These are phyloP conservation scores for Exophiala dermatitidis DNA, from an alignment of 2,329 filamentous ascomycete genomes.

Conservation along the genomic window DNA sequence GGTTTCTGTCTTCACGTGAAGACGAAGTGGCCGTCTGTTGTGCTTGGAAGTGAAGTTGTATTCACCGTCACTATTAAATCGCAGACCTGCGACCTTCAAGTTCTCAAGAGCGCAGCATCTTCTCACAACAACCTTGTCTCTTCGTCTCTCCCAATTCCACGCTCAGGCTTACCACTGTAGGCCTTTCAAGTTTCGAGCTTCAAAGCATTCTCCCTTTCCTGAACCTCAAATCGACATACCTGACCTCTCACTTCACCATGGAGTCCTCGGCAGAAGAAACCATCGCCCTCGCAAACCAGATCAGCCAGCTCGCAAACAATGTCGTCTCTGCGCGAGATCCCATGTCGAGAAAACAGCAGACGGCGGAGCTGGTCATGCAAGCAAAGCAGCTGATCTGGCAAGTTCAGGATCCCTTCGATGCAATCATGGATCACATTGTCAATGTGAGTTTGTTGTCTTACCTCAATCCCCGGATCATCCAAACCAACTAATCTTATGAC, in stretches of 20 bases:
- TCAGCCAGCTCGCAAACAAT: conserved; percentile 1
- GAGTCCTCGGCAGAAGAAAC: conserved; percentile 8
- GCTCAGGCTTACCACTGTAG: too few relatives aligned
- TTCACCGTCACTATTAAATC: neutral
- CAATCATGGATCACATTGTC: conserved; percentile 11
- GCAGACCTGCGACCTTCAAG: neutral
- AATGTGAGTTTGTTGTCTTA: conserved; percentile 4
- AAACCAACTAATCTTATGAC: neutral
- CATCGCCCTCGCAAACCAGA: conserved; percentile 4
- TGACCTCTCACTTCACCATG: neutral
- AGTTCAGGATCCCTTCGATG: conserved; percentile 12
- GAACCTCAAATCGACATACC: neutral
- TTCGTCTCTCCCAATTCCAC: neutral
- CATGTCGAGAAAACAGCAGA: conserved; percentile 1
- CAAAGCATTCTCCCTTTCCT: neutral
- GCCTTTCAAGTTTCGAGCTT: neutral
- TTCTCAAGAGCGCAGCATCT: neutral
- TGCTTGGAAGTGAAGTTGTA: neutral
- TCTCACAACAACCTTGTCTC: neutral
- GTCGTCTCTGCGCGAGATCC: conserved; percentile 1
- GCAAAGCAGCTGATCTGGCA: conserved; percentile 10
- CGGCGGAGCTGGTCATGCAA: conserved; percentile 5
- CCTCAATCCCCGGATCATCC: neutral
- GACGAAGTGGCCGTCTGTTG: neutral
- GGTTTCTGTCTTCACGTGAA: neutral